phyloP scores from a whole-genome alignment of 169 alveolate genomes.

The Cryptosporidium andersoni region DNA sequence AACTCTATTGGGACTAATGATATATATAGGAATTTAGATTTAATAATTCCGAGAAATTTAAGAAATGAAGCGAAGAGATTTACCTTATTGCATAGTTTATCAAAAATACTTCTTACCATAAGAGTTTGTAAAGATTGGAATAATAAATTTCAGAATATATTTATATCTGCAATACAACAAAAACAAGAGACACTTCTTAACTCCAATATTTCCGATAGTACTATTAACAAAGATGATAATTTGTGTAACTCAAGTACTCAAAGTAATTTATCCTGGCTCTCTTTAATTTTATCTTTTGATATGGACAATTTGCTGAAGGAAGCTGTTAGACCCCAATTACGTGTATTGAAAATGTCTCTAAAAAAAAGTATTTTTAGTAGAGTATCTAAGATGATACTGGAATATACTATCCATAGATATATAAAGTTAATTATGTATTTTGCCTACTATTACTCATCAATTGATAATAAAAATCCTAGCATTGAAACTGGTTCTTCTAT shows the following conservation, averaged over 20 bases:
- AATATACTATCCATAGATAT: slow-evolving; percentile 24
- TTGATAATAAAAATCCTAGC: neutral
- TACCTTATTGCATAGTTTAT: slow-evolving; percentile 15
- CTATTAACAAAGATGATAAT: neutral
- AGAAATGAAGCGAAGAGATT: slow-evolving; percentile 61
- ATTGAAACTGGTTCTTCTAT: neutral
- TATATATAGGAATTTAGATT: neutral
- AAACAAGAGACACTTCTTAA: neutral
- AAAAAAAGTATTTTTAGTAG: slow-evolving; percentile 41
- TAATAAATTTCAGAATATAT: slow-evolving; percentile 11
- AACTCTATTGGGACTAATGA: neutral
- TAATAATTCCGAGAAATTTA: slow-evolving; percentile 11
- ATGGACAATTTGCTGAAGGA: slow-evolving; percentile 49
- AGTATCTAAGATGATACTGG: slow-evolving; percentile 40
- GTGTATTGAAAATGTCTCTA: slow-evolving; percentile 55
- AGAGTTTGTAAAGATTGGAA: slow-evolving; percentile 56
- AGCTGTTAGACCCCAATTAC: slow-evolving; percentile 45
- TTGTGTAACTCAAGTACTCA: neutral
- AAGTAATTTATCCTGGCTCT: neutral
- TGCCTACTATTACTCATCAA: slow-evolving; percentile 13
- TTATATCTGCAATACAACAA: slow-evolving; percentile 14
- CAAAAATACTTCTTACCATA: slow-evolving; percentile 25
- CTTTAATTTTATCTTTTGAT: slow-evolving; percentile 35
- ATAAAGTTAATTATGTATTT: slow-evolving; percentile 33
- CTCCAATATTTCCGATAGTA: neutral